phyloP scores from a whole-genome alignment of 805 yeast genomes.

The Kazachstania taianensis region DNA sequence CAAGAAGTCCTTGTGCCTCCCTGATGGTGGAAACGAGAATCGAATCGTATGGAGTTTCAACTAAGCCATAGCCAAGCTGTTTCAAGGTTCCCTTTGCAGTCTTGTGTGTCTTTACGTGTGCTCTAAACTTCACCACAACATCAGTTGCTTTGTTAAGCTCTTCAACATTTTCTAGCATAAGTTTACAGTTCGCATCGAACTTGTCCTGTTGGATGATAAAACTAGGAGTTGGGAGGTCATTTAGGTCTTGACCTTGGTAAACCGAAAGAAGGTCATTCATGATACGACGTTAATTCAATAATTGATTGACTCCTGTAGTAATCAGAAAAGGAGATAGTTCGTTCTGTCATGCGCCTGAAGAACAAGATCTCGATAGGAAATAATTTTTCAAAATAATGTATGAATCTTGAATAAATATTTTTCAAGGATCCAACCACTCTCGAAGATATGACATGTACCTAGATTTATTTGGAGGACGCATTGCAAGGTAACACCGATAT shows the following conservation, averaged over 20 bases:
- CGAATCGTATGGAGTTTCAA: constrained; percentile 32
- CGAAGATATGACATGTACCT: no score
- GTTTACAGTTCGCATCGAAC: constrained; percentile 35
- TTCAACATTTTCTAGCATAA: constrained; percentile 39
- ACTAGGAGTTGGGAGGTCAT: constrained; percentile 39
- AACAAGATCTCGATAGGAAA: no score
- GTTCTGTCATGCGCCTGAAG: no score
- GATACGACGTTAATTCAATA: neutral
- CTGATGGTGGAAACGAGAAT: constrained; percentile 59
- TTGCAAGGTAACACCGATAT: no score
- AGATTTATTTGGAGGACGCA: no score
- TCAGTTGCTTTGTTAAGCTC: constrained; percentile 26
- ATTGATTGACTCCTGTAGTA: neutral
- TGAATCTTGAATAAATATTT: no score
- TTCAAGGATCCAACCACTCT: no score
- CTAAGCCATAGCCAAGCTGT: constrained; percentile 40
- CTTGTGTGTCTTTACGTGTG: constrained; percentile 72
- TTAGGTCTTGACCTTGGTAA: constrained; percentile 29
- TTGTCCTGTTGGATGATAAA: constrained; percentile 33
- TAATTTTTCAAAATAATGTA: no score
- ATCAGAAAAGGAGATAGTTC: neutral
- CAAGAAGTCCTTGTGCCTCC: constrained; percentile 49
- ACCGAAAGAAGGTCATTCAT: constrained; percentile 12
- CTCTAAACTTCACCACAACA: constrained; percentile 38
- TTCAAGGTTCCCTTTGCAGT: constrained; percentile 46